Percentiles rank a stretch among this genome's conserved stretches.
Conservation (phyloP, 2,329 filamentous ascomycete genomes). For the Drechmeria coniospora region DNA sequence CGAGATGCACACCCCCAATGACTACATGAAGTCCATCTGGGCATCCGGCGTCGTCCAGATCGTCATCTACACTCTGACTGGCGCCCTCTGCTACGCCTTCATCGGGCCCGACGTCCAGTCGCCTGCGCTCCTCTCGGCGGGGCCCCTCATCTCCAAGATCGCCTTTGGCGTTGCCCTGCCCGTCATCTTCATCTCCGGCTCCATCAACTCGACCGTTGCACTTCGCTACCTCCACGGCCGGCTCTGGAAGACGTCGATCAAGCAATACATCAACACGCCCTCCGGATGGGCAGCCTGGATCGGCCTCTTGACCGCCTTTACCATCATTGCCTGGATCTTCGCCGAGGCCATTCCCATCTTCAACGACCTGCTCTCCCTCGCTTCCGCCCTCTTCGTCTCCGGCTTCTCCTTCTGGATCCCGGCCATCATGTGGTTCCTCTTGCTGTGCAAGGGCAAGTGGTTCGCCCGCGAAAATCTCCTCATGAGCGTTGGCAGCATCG, state of each 20-base stretch:
- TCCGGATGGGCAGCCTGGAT: constrained; percentile 40
- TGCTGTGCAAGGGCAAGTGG: constrained; percentile 13
- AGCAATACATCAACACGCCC: constrained; percentile 29
- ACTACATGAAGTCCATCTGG: constrained; percentile 38
- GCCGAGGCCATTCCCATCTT: constrained; percentile 60
- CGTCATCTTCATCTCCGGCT: constrained; percentile 59
- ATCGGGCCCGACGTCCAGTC: constrained; percentile 46
- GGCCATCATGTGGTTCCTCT: constrained; percentile 25
- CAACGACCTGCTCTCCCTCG: constrained; percentile 43
- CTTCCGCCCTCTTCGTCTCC: constrained; percentile 31
- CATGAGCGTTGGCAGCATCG: constrained; percentile 10
- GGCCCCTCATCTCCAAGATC: constrained; percentile 42
- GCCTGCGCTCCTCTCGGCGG: constrained; percentile 52
- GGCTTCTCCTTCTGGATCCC: constrained; percentile 20
- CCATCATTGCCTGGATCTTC: constrained; percentile 52
- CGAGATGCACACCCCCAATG: constrained; percentile 32
- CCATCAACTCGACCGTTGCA: constrained; percentile 43
- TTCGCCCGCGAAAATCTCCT: constrained; percentile 12
- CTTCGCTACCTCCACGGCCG: constrained; percentile 29
- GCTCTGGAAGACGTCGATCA: constrained; percentile 24
- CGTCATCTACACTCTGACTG: constrained; percentile 49
- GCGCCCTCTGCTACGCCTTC: constrained; percentile 55
- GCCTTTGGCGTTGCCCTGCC: constrained; percentile 56
- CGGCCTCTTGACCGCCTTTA: constrained; percentile 37
- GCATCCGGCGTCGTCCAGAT: constrained; percentile 47